phyloP scores from a whole-genome alignment of 2,329 filamentous ascomycete genomes.

The Exserohilum rostratum region DNA sequence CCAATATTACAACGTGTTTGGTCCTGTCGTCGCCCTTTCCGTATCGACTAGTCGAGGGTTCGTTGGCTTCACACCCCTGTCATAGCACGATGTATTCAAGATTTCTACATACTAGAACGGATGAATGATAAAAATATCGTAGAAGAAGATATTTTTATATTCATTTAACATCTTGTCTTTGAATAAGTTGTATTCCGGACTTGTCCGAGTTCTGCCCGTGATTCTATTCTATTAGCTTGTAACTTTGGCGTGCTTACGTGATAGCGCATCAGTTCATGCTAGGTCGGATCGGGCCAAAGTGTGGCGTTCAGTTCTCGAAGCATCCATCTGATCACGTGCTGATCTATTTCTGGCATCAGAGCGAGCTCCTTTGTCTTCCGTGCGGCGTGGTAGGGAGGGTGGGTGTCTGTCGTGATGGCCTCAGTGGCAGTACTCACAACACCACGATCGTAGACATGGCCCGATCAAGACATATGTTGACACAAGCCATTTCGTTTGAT shows the following conservation, averaged over 20 bases:
- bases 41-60: background rate
- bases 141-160: background rate
- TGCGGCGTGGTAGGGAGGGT: background rate
- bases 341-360: background rate
- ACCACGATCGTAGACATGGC: background rate
- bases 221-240: background rate
- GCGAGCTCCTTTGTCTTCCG: background rate
- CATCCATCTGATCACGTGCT: background rate
- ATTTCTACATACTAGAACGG: background rate
- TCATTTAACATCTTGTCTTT: background rate
- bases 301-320: background rate
- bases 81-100: background rate
- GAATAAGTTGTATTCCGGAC: background rate
- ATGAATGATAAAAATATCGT: background rate
- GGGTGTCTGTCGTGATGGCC: background rate
- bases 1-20: background rate
- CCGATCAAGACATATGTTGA: background rate
- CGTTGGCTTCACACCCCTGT: background rate
- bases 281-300: background rate
- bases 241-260: background rate
- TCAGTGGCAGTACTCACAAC: background rate
- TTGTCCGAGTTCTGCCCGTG: background rate
- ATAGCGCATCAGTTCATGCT: background rate
- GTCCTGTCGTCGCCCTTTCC: background rate
- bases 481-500: background rate